These are phyloP conservation scores for Ophiostoma novo-ulmi DNA, from an alignment of 2,329 filamentous ascomycete genomes.

Conservation along the genomic window DNA sequence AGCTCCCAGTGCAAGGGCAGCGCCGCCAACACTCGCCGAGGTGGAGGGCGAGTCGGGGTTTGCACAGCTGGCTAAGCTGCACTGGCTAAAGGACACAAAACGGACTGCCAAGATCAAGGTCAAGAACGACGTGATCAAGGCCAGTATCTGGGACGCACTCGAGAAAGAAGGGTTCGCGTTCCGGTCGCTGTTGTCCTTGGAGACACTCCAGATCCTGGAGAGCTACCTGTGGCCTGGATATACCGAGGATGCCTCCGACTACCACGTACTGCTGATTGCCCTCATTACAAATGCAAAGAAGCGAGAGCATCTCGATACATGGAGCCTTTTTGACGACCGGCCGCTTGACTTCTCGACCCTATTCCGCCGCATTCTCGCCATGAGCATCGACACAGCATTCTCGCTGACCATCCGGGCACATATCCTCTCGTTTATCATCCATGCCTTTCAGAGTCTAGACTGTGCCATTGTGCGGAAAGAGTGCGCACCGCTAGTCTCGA, in stretches of 20 bases:
- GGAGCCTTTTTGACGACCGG: conserved; percentile 74
- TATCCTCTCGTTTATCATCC: conserved; percentile 83
- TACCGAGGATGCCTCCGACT: conserved; percentile 79
- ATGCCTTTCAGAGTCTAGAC: conserved; percentile 90
- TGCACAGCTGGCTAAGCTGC: conserved; percentile 70
- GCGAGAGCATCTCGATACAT: conserved; percentile 79
- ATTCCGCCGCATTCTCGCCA: conserved; percentile 82
- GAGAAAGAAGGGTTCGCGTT: conserved; percentile 75
- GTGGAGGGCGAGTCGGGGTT: conserved; percentile 67
- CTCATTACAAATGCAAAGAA: conserved; percentile 84
- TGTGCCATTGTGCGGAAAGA: conserved; percentile 86
- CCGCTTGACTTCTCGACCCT: conserved; percentile 79
- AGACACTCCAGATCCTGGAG: conserved; percentile 86
- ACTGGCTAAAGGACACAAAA: conserved; percentile 70
- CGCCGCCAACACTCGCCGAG: conserved; percentile 46
- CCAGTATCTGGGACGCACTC: conserved; percentile 81
- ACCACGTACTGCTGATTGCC: conserved; percentile 82
- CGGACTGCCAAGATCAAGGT: conserved; percentile 62
- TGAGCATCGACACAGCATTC: conserved; percentile 69
- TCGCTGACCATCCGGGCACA: conserved; percentile 66
- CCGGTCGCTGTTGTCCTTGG: conserved; percentile 73
- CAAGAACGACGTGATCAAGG: conserved; percentile 80
- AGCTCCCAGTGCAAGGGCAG: conserved; percentile 33
- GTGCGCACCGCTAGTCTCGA: conserved; percentile 90
- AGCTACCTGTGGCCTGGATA: conserved; percentile 93